Conservation (phyloP, 805 yeast species). For the Yarrowia sp. region DNA sequence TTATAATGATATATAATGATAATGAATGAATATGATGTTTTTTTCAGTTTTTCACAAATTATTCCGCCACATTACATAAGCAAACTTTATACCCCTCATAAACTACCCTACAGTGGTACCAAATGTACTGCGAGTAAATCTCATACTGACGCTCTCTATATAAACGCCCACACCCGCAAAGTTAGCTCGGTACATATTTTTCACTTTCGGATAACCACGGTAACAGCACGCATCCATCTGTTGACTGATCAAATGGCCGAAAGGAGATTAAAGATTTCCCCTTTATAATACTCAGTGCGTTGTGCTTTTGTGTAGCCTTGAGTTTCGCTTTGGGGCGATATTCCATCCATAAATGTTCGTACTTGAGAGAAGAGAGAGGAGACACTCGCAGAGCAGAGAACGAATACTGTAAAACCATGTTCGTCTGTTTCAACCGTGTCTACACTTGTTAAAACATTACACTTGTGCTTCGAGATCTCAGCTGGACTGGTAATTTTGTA, state of each 20-base stretch:
- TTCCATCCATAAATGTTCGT: constrained; percentile 19
- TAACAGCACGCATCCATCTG: constrained; percentile 36
- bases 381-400: not conserved
- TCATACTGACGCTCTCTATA: not conserved
- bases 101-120: constrained; percentile 19
- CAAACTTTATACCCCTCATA: not conserved
- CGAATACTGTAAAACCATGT: not conserved
- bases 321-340: constrained; percentile 39
- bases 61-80: not conserved
- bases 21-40: not conserved
- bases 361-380: constrained; percentile 18
- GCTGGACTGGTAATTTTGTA: too few species aligned
- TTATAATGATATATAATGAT: too few species aligned
- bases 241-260: constrained; percentile 36
- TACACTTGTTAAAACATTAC: constrained; percentile 8
- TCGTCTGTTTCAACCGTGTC: not conserved
- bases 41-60: too few species aligned
- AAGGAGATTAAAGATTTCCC: constrained; percentile 34
- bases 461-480: too few species aligned
- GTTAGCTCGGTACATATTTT: constrained; percentile 29
- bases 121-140: not conserved
- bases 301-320: constrained; percentile 34
- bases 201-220: constrained; percentile 37
- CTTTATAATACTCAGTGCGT: constrained; percentile 37
- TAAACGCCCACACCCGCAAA: not conserved